These are phyloP conservation scores for Phaeodactylum tricornutum DNA, from an alignment of 108 stramenopile species.

Conservation along the genomic window DNA sequence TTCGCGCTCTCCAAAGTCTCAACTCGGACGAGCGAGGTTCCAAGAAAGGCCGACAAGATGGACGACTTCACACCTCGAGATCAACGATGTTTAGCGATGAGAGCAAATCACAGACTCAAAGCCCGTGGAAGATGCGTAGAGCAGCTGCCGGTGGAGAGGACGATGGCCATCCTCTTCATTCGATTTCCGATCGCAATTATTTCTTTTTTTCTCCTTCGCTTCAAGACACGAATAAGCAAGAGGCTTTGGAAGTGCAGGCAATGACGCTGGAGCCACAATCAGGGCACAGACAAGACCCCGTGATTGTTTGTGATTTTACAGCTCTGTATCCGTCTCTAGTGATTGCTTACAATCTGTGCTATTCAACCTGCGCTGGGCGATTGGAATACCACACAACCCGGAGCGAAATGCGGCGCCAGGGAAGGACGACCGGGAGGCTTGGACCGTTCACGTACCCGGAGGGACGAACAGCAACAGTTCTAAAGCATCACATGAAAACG, in stretches of 20 bases:
- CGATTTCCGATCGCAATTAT: conserved; percentile 31
- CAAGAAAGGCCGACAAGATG: conserved; percentile 35
- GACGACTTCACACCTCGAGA: conserved; percentile 11
- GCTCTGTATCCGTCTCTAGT: conserved; percentile 96
- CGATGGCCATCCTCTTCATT: conserved; percentile 4
- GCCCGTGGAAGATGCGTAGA: conserved; percentile 69
- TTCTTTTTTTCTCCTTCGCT: conserved; percentile 83
- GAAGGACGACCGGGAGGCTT: conserved; percentile 36
- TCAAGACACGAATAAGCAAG: conserved; percentile 66
- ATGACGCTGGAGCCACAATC: conserved; percentile 84
- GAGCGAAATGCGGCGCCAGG: conserved; percentile 52
- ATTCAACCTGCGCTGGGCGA: conserved; percentile 81
- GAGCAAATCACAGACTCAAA: conserved; percentile 62
- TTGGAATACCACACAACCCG: conserved; percentile 80
- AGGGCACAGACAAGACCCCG: conserved; percentile 86
- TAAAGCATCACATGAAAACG: conserved; percentile 69
- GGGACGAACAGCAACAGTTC: conserved; percentile 50
- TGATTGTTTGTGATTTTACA: conserved; percentile 95
- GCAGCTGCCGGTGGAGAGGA: conserved; percentile 1
- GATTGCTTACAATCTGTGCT: conserved; percentile 98
- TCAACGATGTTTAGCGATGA: conserved; percentile 20
- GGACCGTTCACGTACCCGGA: conserved; percentile 72
- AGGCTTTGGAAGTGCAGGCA: conserved; percentile 83
- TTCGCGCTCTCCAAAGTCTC: conserved; percentile 72
- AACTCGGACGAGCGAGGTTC: conserved; percentile 74